phyloP scores from a whole-genome alignment of 2,329 filamentous ascomycete genomes.

The Phialocephala subalpina region DNA sequence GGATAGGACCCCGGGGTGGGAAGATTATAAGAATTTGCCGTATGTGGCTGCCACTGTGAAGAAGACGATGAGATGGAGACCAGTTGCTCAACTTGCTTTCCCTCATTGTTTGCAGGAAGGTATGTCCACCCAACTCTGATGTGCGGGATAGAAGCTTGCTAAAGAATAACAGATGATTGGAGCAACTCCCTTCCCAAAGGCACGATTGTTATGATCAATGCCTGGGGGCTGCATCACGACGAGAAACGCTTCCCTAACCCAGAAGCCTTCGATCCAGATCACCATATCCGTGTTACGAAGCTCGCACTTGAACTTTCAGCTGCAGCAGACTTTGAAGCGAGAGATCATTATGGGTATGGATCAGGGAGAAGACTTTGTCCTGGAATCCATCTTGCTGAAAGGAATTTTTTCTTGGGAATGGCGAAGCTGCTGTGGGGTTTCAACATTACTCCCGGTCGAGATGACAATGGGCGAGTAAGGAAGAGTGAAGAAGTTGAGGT shows the following conservation, averaged over 20 bases:
- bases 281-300: conserved; percentile 39
- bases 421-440: conserved; percentile 24
- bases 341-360: conserved; percentile 47
- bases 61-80: conserved; percentile 53
- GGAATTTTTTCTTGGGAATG: conserved; percentile 16
- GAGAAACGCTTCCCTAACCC: conserved; percentile 49
- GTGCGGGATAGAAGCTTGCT: neutral
- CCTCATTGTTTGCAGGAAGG: conserved; percentile 40
- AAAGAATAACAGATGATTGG: conserved; percentile 12
- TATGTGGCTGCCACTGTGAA: conserved; percentile 55
- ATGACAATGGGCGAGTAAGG: conserved; percentile 27
- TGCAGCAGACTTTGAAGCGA: conserved; percentile 59
- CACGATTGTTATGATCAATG: conserved; percentile 46
- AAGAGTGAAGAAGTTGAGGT: conserved; percentile 25
- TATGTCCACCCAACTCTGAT: neutral
- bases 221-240: conserved; percentile 48
- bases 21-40: conserved; percentile 51
- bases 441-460: conserved; percentile 33
- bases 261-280: conserved; percentile 52
- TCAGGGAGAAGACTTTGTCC: conserved; percentile 59
- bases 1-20: conserved; percentile 52
- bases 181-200: conserved; percentile 55
- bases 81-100: conserved; percentile 45
- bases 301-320: conserved; percentile 47
- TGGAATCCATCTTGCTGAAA: conserved; percentile 55